A percentile compares a stretch with the other conserved stretches of the same genome.
phyloP scores from a whole-genome alignment of 768 basidiomycete genomes.

The Boletus edulis region DNA sequence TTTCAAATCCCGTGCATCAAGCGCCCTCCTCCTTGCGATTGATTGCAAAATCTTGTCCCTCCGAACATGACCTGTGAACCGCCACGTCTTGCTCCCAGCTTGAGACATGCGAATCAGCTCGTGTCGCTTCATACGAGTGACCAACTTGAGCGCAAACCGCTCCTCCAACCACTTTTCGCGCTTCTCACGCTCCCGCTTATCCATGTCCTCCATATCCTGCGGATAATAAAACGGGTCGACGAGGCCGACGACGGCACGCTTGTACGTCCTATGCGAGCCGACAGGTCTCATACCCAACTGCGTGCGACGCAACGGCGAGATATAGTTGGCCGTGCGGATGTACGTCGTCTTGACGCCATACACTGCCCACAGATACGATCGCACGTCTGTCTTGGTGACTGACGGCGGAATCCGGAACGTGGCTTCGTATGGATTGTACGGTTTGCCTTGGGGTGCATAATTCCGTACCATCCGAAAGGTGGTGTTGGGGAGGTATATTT shows the following conservation, averaged over 20 bases:
- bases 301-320: conserved; percentile 48
- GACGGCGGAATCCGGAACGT: conserved; percentile 90
- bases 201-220: conserved; percentile 75
- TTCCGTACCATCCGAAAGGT: conserved; percentile 83
- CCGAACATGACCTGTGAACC: conserved; percentile 38
- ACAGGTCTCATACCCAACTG: conserved; percentile 27
- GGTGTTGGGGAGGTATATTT: conserved; percentile 88
- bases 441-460: conserved; percentile 65
- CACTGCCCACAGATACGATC: conserved; percentile 78
- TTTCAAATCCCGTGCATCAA: conserved; percentile 40
- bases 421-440: conserved; percentile 94
- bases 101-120: conserved; percentile 36
- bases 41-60: conserved; percentile 50
- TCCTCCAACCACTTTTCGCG: conserved; percentile 64
- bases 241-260: conserved; percentile 89
- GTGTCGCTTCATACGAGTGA: conserved; percentile 31
- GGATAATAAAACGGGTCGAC: conserved; percentile 95
- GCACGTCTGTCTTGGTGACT: conserved; percentile 90
- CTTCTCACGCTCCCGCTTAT: conserved; percentile 45
- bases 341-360: conserved; percentile 91
- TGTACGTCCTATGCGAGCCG: conserved; percentile 61
- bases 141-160: conserved; percentile 46
- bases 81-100: conserved; percentile 38
- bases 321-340: conserved; percentile 92
- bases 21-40: conserved; percentile 46